phyloP scores from a whole-genome alignment of 2,329 filamentous ascomycete species.

The Botryosphaeria dothidea region DNA sequence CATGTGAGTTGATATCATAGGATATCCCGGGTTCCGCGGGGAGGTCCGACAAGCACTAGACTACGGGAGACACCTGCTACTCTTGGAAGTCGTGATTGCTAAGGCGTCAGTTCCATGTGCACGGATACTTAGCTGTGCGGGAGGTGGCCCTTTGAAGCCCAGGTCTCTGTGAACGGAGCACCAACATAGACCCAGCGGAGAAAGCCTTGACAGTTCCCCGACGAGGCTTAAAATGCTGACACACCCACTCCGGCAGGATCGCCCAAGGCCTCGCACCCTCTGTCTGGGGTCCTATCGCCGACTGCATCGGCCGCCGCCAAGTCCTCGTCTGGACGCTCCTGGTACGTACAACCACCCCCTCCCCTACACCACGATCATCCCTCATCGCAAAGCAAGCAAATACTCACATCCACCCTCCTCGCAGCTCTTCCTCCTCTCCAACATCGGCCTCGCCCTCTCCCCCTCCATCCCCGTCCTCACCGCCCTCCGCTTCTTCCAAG shows the following conservation, averaged over 20 bases:
- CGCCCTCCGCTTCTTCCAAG: slow-evolving; percentile 45
- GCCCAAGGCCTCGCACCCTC: slow-evolving; percentile 47
- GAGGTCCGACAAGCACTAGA: too few species aligned
- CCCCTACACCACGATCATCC: background rate
- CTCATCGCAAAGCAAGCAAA: background rate
- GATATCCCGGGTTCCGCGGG: too few species aligned
- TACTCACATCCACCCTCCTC: background rate
- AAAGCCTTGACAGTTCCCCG: too few species aligned
- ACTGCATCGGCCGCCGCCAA: background rate
- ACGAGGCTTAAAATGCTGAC: too few species aligned
- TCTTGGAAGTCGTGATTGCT: too few species aligned
- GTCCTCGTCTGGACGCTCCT: background rate
- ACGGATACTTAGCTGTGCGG: too few species aligned
- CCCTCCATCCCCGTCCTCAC: slow-evolving; percentile 42
- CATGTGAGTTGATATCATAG: background rate
- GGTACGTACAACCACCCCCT: background rate
- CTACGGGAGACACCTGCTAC: too few species aligned
- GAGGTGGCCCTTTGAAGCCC: too few species aligned
- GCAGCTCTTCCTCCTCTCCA: slow-evolving; percentile 39
- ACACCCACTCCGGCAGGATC: slow-evolving; percentile 47
- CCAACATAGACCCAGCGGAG: too few species aligned
- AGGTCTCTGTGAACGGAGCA: too few species aligned
- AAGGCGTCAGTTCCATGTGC: too few species aligned
- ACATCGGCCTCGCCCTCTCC: slow-evolving; percentile 42
- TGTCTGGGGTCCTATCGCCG: slow-evolving; percentile 30